Conservation (phyloP, 2,329 filamentous ascomycete species). For the Curvularia spicifera region DNA sequence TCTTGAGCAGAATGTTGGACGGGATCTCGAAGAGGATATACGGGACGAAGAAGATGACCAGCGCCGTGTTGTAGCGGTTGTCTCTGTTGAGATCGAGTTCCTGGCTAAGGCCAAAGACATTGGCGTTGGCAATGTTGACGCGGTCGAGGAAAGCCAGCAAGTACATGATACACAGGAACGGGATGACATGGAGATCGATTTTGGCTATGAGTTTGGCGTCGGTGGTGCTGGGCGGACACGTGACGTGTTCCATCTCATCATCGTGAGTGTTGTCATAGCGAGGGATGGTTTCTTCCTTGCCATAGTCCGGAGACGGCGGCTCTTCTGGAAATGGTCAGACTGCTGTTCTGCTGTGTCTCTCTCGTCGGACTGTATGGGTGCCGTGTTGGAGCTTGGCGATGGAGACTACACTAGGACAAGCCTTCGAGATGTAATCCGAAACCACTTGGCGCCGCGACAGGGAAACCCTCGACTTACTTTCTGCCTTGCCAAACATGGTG, state of each 20-base stretch:
- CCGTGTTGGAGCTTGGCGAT: constrained; percentile 5
- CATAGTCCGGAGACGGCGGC: constrained; percentile 24
- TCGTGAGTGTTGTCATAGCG: constrained; percentile 47
- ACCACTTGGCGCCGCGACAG: constrained; percentile 18
- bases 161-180: constrained; percentile 59
- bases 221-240: constrained; percentile 58
- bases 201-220: constrained; percentile 54
- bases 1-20: constrained; percentile 60
- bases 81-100: constrained; percentile 54
- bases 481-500: constrained; percentile 43
- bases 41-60: constrained; percentile 63
- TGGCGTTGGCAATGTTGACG: constrained; percentile 62
- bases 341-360: neutral
- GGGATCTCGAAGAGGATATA: constrained; percentile 63
- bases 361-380: no score
- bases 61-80: constrained; percentile 57
- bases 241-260: constrained; percentile 47
- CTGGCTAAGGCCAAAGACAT: constrained; percentile 57
- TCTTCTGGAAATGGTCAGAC: constrained; percentile 28
- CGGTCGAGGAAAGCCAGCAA: constrained; percentile 58
- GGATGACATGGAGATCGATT: constrained; percentile 58
- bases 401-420: constrained; percentile 14
- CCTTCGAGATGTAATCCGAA: constrained; percentile 2
- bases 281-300: constrained; percentile 24
- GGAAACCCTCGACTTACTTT: constrained; percentile 35